Evolutionary conservation across 129 eudicot species (phyloP).

Genomic region (Calendula officinalis): DNA sequence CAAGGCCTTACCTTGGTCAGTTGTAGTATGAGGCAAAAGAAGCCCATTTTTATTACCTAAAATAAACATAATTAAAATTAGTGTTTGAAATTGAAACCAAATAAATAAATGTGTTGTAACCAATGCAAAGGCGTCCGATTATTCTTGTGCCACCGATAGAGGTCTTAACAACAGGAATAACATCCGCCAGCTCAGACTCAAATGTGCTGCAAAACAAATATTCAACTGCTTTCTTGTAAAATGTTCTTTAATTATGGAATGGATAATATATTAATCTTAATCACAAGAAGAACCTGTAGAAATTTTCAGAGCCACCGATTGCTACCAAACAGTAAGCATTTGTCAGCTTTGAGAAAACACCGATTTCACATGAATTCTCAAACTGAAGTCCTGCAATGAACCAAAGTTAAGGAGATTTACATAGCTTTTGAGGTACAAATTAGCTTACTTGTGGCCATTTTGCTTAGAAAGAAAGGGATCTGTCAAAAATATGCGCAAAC

Average conservation of each 20-base stretch:
- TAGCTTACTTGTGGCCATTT: conserved; percentile 39
- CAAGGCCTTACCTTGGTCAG: conserved; percentile 57
- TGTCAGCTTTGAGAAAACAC: conserved; percentile 87
- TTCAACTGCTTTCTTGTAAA: not conserved
- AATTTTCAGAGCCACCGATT: conserved; percentile 92
- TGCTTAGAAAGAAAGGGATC: conserved; percentile 13
- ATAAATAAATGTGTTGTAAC: conserved; percentile 9
- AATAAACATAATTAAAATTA: conserved; percentile 5
- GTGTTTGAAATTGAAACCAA: not conserved
- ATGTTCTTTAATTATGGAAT: conserved; percentile 1
- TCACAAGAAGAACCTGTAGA: conserved; percentile 58
- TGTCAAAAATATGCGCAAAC: conserved; percentile 18
- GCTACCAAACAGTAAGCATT: conserved; percentile 94
- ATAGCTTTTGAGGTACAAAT: not conserved
- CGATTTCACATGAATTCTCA: conserved; percentile 87
- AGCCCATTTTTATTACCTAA: conserved; percentile 45
- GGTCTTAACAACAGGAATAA: conserved; percentile 90
- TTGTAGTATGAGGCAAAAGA: conserved; percentile 45
- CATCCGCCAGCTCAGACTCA: conserved; percentile 80
- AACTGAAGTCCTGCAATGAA: conserved; percentile 69
- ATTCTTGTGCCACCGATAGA: conserved; percentile 86
- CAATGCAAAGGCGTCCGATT: conserved; percentile 84
- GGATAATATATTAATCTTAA: not conserved
- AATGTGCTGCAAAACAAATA: conserved; percentile 53
- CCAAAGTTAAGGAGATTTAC: not conserved